Conservation (phyloP, 257 asterid genomes). For the Nicotiana paniculata region DNA sequence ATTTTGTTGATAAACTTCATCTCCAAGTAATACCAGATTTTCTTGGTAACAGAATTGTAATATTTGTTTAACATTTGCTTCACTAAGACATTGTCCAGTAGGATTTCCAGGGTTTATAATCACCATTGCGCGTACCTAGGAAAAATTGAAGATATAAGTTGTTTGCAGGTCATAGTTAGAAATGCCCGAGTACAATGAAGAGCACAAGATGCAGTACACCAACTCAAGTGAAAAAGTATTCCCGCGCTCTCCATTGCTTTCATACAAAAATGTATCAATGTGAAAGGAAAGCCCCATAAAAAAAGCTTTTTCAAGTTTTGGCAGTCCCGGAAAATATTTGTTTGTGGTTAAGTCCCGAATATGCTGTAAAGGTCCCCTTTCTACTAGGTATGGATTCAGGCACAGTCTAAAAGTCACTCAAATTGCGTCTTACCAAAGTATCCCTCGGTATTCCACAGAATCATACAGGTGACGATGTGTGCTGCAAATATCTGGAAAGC, state of each 20-base stretch:
- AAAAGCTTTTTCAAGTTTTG: neutral
- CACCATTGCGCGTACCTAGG: conserved; percentile 96
- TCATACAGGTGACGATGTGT: neutral
- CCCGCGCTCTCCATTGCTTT: too few relatives aligned
- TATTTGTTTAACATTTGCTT: conserved; percentile 60
- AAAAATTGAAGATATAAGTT: neutral
- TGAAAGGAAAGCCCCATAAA: neutral
- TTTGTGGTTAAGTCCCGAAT: neutral
- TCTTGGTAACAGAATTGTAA: conserved; percentile 67
- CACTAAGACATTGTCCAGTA: conserved; percentile 92
- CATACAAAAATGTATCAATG: neutral
- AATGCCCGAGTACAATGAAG: neutral
- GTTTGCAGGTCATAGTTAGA: neutral
- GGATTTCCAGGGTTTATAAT: conserved; percentile 98
- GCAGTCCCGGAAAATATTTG: neutral
- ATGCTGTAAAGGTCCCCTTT: neutral
- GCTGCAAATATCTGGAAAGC: neutral
- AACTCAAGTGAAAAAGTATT: too few relatives aligned
- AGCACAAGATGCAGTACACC: neutral
- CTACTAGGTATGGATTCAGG: neutral
- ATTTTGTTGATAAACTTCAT: conserved; percentile 97
- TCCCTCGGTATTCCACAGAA: neutral
- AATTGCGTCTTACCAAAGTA: neutral
- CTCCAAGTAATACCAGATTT: conserved; percentile 81
- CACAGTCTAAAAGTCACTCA: neutral